Percentiles rank a stretch among this genome's conserved stretches.
Evolutionary conservation across 768 basidiomycete genomes (phyloP).

Genomic region (Coprinellus micaceus): DNA sequence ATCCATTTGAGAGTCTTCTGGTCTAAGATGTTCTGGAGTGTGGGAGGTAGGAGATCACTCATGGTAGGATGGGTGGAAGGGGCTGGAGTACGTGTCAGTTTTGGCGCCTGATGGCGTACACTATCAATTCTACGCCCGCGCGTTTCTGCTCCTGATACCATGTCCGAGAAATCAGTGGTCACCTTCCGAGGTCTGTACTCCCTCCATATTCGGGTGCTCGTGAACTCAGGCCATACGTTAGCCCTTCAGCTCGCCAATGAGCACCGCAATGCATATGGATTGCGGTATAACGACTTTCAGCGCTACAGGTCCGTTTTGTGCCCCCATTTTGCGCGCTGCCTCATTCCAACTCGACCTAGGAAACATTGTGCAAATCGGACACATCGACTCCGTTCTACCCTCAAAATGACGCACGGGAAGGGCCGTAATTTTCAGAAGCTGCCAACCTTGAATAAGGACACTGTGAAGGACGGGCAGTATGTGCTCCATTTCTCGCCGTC

Average conservation of each 20-base stretch:
- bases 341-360: slow-evolving; percentile 34
- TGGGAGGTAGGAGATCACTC: slow-evolving; percentile 56
- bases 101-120: background rate
- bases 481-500: slow-evolving; percentile 12
- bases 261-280: slow-evolving; percentile 85
- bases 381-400: slow-evolving; percentile 77
- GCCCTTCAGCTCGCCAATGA: slow-evolving; percentile 83
- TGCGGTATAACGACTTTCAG: slow-evolving; percentile 84
- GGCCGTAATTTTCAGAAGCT: slow-evolving; percentile 88
- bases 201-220: background rate
- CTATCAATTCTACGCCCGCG: background rate
- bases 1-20: slow-evolving; percentile 96
- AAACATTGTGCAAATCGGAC: slow-evolving; percentile 92
- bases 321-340: background rate
- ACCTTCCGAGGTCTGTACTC: slow-evolving; percentile 35
- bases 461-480: slow-evolving; percentile 82
- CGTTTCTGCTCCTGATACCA: slow-evolving; percentile 1
- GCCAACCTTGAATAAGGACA: slow-evolving; percentile 62
- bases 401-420: slow-evolving; percentile 85
- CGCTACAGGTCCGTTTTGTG: slow-evolving; percentile 68
- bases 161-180: slow-evolving; percentile 17
- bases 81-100: background rate
- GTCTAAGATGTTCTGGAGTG: slow-evolving; percentile 92
- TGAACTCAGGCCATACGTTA: slow-evolving; percentile 25
- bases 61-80: background rate